These are phyloP conservation scores for Rosa multiflora DNA, from an alignment of 306 rosid species.

Conservation along the genomic window DNA sequence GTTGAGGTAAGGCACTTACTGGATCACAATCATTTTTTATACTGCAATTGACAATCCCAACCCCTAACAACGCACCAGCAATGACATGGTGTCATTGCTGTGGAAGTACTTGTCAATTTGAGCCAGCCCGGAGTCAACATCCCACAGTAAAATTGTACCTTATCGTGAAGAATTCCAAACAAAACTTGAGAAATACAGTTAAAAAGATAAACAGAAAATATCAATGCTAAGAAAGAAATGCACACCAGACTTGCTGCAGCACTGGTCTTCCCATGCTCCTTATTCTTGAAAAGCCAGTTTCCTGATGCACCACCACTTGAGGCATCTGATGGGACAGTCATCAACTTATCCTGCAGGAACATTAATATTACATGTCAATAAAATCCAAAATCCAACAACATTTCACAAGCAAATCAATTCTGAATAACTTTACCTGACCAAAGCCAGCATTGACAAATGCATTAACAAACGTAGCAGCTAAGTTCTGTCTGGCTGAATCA, in stretches of 20 bases:
- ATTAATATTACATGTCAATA: constrained; percentile 9
- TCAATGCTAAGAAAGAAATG: constrained; percentile 12
- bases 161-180: too few species aligned
- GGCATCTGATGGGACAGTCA: constrained; percentile 78
- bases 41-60: constrained; percentile 84
- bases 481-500: constrained; percentile 99
- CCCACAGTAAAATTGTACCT: too few species aligned
- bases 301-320: constrained; percentile 76
- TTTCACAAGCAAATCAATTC: constrained; percentile 20
- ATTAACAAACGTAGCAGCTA: constrained; percentile 96
- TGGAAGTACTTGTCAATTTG: constrained; percentile 97
- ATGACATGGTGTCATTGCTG: constrained; percentile 75
- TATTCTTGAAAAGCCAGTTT: constrained; percentile 96
- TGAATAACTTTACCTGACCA: constrained; percentile 68
- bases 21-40: constrained; percentile 95
- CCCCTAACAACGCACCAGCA: constrained; percentile 95
- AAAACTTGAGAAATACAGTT: too few species aligned
- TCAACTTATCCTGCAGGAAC: constrained; percentile 79
- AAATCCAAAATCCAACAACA: neutral
- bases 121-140: constrained; percentile 6
- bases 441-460: constrained; percentile 99
- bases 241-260: constrained; percentile 98
- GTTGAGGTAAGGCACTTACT: constrained; percentile 47
- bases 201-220: neutral
- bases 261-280: constrained; percentile 97